A percentile compares a stretch with the other conserved stretches of the same genome.
phyloP scores from a whole-genome alignment of 2,329 filamentous ascomycete genomes.

The Fusarium nygamai region DNA sequence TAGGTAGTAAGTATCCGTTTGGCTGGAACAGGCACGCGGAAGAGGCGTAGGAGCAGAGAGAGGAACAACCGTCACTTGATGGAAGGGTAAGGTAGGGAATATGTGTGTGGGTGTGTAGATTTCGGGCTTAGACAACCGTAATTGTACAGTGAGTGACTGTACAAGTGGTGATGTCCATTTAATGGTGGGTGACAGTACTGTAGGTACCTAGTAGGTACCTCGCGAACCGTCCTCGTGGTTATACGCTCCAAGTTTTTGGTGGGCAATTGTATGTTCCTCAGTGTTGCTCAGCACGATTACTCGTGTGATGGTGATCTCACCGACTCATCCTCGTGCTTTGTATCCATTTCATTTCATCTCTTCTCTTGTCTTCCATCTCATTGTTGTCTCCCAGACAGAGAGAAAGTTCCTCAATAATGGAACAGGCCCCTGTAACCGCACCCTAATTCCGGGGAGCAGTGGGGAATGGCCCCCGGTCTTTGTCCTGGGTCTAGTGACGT shows the following conservation, averaged over 20 bases:
- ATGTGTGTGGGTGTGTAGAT: slow-evolving; percentile 30
- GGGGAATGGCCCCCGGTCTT: slow-evolving; percentile 14
- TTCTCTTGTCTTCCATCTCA: neutral
- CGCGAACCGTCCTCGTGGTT: neutral
- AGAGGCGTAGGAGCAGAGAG: slow-evolving; percentile 16
- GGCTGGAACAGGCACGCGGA: slow-evolving; percentile 24
- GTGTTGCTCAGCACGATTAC: slow-evolving; percentile 1
- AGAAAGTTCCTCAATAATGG: neutral
- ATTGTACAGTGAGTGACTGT: neutral
- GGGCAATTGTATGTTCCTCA: neutral
- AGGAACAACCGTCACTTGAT: slow-evolving; percentile 26
- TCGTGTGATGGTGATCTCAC: slow-evolving; percentile 23
- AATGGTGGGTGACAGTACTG: slow-evolving; percentile 12
- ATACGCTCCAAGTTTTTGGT: neutral
- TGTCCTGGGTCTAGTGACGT: slow-evolving; percentile 30
- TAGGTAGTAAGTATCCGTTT: neutral
- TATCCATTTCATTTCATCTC: neutral
- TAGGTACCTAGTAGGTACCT: neutral
- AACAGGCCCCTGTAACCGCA: neutral
- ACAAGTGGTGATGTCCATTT: neutral
- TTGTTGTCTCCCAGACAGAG: neutral
- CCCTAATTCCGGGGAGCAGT: slow-evolving; percentile 27
- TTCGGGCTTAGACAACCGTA: slow-evolving; percentile 5
- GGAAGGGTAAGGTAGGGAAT: neutral
- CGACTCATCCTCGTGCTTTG: neutral